phyloP scores from a whole-genome alignment of 2,329 filamentous ascomycete species.

The Sarocladiaceae sp. region DNA sequence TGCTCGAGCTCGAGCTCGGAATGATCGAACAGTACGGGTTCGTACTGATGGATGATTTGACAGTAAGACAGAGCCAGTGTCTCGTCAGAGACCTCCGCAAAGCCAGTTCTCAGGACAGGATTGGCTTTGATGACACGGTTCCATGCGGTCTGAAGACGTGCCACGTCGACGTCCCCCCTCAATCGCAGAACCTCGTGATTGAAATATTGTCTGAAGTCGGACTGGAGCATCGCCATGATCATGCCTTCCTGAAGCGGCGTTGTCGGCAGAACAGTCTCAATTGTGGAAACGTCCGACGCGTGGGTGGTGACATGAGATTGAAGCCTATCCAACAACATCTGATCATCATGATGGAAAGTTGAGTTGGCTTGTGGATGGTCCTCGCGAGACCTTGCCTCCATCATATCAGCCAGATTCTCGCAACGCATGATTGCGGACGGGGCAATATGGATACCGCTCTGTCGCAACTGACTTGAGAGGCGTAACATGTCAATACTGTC shows the following conservation, averaged over 20 bases:
- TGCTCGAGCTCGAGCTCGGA: conserved; percentile 29
- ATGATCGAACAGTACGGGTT: conserved; percentile 22
- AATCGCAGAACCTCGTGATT: conserved; percentile 75
- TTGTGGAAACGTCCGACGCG: conserved; percentile 3
- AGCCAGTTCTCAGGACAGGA: conserved; percentile 70
- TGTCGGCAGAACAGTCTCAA: conserved; percentile 61
- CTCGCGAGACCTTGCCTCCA: too few relatives aligned
- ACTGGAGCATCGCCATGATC: conserved; percentile 73
- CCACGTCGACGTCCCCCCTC: conserved; percentile 43
- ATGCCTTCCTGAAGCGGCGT: conserved; percentile 85
- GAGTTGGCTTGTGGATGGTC: too few relatives aligned
- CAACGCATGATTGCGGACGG: conserved; percentile 73
- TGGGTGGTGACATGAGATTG: not conserved
- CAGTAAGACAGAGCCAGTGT: conserved; percentile 43
- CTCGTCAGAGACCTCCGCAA: conserved; percentile 59
- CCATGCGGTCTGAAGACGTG: conserved; percentile 56
- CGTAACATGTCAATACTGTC: conserved; percentile 93
- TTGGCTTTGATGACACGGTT: conserved; percentile 48
- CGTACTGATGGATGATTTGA: conserved; percentile 35
- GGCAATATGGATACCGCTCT: conserved; percentile 50
- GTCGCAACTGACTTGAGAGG: conserved; percentile 65
- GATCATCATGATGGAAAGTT: too few relatives aligned
- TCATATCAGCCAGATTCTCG: conserved; percentile 53
- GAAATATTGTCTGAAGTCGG: conserved; percentile 70
- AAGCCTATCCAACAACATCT: not conserved